Base-by-base conservation (phyloP, 1,139 yeast species). In the Magnusiomyces ingens region DNA sequence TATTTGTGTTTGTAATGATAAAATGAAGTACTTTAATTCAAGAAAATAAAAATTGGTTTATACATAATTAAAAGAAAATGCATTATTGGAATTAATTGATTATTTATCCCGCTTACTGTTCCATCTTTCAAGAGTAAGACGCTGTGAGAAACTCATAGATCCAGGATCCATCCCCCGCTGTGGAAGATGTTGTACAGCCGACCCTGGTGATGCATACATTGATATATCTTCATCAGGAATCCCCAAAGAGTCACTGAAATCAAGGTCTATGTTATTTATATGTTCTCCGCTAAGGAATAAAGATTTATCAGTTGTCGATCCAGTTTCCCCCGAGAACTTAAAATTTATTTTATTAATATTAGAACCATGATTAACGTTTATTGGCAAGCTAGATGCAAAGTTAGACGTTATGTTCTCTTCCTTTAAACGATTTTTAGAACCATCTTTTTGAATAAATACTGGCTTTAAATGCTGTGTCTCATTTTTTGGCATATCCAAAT, bases 61-160 rank as follows among this genome's bases (percentile, higher is more conserved):
- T n/a, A 26, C 32, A 26, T 26, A 26, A 26, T 5, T 26, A 26
- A 8, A 26, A 26, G 32, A 26, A 26, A 26, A 26, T 26, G 32
- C 32, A 5, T 26, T 4, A 5, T 4, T 26, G 32, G 8, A 26
- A 26, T 26, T 26, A 26, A 26, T 8, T 8, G 8, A 26, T 26
- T 26, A 26, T 4, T 26, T 4, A 26, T 26, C 32, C 8, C 32
- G 32, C 26, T 32, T 47, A 18, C 19, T 47, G 21, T 32, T 32
- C 48, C 58, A 51, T 43, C 52, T 42, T 36, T 55, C 58, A 50
- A 52, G 49, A 29, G 48, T 48, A 38, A 55, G 32, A 11, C 58
- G 49, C 43, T 55, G 55, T 17, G 56, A 53, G 51, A 55, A 55
- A 29, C 58, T 55, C 58, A 55, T 55, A 13, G 52, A 53, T 15